Evolutionary conservation across 176 grass and related monocot genomes (phyloP), one percentile per base, ranked within the genome.

Genomic region (Oryza glaberrima): DNA sequence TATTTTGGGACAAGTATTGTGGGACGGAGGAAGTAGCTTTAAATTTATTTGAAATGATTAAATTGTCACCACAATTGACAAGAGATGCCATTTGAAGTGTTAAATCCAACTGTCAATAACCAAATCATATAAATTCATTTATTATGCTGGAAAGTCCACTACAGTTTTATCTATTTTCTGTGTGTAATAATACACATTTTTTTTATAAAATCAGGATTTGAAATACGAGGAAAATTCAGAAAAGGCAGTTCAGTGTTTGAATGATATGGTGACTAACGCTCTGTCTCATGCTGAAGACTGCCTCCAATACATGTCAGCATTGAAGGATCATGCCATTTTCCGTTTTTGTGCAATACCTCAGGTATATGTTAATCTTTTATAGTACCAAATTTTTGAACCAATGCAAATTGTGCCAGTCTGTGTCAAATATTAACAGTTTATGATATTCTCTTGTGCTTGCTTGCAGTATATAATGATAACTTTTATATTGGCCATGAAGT

Each of bases 241-340:
- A 65, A 95, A 88, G 47, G 90, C 96, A 28, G 96, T 98, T 63
- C 93, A 92, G 35, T 98, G 96, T 84, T 94, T 98, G 75, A 98
- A 98, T 85, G 91, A 98, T 84, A 72, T 98, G 88, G 93, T 98
- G 69, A 95, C 93, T 56, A 88, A 98, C 87, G 93, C 96, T 89
- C 82, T 98, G 66, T 77, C 73, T 80, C 96, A 98, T 82, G 91
- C 84, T 11, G 86, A 92, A 84, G 91, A 94, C 43, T 98, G 93
- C 81, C 88, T 98, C 72, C 30, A 85, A 47, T 98, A 98, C 88
- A 95, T 98, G 91, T 81, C 93, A 72, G 69, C 81, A 7, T 88
- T 98, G 70, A 98, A 95, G 78, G 89, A 94, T 87, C 16, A 41
- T 65, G 67, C 90, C n/a, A 94, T 92, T 91, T 98, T 95, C 81